These are phyloP conservation scores for Brasenia schreberi DNA, from an alignment of 164 flowering plant species.

Conservation along the genomic window DNA sequence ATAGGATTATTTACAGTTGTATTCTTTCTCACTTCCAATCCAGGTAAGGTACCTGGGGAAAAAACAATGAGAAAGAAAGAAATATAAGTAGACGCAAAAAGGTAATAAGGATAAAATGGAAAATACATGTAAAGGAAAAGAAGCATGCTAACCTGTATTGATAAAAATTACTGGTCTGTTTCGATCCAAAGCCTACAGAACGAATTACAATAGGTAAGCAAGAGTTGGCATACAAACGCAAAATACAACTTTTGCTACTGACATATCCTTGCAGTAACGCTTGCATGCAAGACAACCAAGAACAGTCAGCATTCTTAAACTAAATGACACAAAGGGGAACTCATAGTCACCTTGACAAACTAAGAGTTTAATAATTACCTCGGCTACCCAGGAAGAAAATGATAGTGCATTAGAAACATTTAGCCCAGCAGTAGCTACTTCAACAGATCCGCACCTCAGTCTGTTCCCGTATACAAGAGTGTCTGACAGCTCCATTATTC, in stretches of 20 bases:
- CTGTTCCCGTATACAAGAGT: constrained; percentile 81
- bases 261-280: too few relatives aligned
- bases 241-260: too few relatives aligned
- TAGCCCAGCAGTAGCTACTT: constrained; percentile 62
- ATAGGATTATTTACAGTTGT: constrained; percentile 63
- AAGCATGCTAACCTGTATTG: constrained; percentile 50
- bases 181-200: constrained; percentile 57
- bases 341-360: too few relatives aligned
- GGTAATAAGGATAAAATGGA: too few relatives aligned
- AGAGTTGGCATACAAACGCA: too few relatives aligned
- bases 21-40: constrained; percentile 52
- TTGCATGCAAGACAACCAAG: not conserved
- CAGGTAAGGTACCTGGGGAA: constrained; percentile 55
- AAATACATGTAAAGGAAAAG: not conserved
- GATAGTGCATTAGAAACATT: constrained; percentile 21
- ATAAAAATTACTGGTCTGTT: constrained; percentile 58
- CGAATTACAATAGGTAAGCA: not conserved
- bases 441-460: constrained; percentile 83
- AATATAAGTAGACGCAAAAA: too few relatives aligned
- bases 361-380: constrained; percentile 22
- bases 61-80: not conserved
- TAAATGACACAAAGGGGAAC: too few relatives aligned
- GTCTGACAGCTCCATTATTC: constrained; percentile 83
- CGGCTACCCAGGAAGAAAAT: constrained; percentile 48
- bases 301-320: too few relatives aligned